A percentile compares a stretch with the other conserved stretches of the same genome.
phyloP scores from a whole-genome alignment of 129 eudicot genomes.

The Flaveria bidentis region DNA sequence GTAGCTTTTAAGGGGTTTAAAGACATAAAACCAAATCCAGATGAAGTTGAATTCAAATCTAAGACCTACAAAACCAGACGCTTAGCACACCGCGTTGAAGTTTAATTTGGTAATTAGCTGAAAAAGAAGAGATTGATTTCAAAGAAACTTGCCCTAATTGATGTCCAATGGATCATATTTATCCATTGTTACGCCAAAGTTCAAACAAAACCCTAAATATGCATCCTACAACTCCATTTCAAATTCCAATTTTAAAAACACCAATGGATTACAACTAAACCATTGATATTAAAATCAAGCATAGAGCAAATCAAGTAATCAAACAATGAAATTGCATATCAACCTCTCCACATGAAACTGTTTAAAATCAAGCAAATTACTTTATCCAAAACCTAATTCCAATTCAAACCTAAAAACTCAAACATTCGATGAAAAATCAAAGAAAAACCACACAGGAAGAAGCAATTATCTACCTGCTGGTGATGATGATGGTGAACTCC shows the following conservation, averaged over 20 bases:
- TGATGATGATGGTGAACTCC: conserved; percentile 45
- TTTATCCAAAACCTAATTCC: not conserved
- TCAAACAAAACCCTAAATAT: not conserved
- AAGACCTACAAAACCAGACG: too few relatives aligned
- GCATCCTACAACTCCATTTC: not conserved
- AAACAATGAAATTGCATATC: not conserved
- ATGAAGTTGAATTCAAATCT: too few relatives aligned
- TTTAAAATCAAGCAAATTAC: too few relatives aligned
- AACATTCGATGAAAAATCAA: too few relatives aligned
- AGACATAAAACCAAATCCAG: too few relatives aligned
- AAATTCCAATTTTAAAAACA: not conserved
- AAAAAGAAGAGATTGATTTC: not conserved
- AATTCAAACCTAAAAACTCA: too few relatives aligned
- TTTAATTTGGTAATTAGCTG: not conserved
- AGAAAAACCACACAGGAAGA: not conserved
- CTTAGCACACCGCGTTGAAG: too few relatives aligned
- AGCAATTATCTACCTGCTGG: conserved; percentile 43
- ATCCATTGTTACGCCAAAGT: not conserved
- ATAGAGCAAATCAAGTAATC: not conserved
- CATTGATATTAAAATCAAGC: not conserved
- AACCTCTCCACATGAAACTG: conserved; percentile 12
- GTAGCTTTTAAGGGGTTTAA: too few relatives aligned
- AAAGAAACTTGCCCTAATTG: not conserved
- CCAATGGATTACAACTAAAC: not conserved
- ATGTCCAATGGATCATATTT: not conserved